Percentiles rank a stretch among this genome's conserved stretches.
Evolutionary conservation across 176 grass and related monocot genomes (phyloP).

Genomic region (Tillandsia leiboldiana): DNA sequence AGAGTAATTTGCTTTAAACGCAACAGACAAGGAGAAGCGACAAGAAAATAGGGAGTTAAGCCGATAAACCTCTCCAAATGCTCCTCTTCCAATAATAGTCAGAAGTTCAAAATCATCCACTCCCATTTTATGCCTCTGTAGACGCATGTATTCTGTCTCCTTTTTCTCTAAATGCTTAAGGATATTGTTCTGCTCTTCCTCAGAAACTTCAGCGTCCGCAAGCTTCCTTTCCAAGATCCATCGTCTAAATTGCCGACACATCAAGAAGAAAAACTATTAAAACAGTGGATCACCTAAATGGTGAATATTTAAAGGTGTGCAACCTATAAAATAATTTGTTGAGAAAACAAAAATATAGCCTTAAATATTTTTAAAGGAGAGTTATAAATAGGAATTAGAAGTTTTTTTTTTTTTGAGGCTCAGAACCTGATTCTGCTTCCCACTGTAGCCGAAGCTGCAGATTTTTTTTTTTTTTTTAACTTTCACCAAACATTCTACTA

Average conservation of each 20-base stretch:
- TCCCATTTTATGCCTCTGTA: conserved; percentile 95
- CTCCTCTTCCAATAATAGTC: conserved; percentile 98
- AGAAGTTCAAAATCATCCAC: conserved; percentile 99
- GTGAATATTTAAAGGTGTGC: not conserved
- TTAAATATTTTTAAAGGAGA: too few species aligned
- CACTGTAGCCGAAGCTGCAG: too few species aligned
- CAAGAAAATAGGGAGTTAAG: not conserved
- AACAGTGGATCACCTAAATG: not conserved
- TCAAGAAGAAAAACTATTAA: conserved; percentile 14
- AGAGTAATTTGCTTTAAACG: conserved; percentile 3
- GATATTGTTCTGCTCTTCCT: conserved; percentile 92
- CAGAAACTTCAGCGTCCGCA: conserved; percentile 87
- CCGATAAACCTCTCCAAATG: conserved; percentile 76
- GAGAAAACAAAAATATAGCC: too few species aligned
- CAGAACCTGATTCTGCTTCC: too few species aligned
- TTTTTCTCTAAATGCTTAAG: conserved; percentile 95
- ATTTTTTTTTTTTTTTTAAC: too few species aligned
- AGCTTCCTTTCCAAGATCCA: conserved; percentile 93
- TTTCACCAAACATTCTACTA: too few species aligned
- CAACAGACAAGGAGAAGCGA: not conserved
- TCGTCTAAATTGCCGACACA: conserved; percentile 43
- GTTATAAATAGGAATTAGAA: too few species aligned
- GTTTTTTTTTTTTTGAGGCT: too few species aligned
- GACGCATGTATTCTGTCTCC: conserved; percentile 94
- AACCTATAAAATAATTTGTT: not conserved